Evolutionary conservation across 495 filamentous ascomycete genomes (phyloP).

Genomic region (Tuber aestivum): DNA sequence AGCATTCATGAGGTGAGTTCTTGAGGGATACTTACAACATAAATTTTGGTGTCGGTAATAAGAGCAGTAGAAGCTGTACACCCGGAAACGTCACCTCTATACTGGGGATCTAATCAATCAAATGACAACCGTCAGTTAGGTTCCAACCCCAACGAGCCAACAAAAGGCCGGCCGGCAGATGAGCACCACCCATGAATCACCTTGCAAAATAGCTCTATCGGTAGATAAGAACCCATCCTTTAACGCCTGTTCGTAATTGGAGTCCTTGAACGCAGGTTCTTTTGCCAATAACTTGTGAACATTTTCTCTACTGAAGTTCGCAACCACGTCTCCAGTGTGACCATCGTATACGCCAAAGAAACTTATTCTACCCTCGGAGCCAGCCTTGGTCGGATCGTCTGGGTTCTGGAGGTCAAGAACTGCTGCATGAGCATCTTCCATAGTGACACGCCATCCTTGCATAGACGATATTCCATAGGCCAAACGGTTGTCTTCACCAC

Average conservation of each 20-base stretch:
- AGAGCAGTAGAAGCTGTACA: constrained; percentile 90
- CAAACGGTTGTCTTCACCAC: constrained; percentile 86
- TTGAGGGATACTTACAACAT: constrained; percentile 64
- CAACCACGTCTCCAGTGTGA: constrained; percentile 94
- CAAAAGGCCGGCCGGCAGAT: constrained; percentile 7
- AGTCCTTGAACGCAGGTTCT: constrained; percentile 84
- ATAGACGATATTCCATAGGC: constrained; percentile 92
- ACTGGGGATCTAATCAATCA: constrained; percentile 71
- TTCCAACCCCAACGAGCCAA: constrained; percentile 25
- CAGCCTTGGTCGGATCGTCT: constrained; percentile 55
- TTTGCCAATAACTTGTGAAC: constrained; percentile 90
- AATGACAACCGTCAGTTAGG: constrained; percentile 26
- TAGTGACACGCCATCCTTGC: constrained; percentile 99
- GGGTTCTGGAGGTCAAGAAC: constrained; percentile 77
- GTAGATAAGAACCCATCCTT: constrained; percentile 97
- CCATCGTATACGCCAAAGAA: constrained; percentile 99
- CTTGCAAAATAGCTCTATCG: constrained; percentile 88
- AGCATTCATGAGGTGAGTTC: constrained; percentile 32
- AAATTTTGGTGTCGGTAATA: constrained; percentile 85
- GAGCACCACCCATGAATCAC: constrained; percentile 48
- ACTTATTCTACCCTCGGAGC: constrained; percentile 67
- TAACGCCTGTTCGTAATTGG: constrained; percentile 88
- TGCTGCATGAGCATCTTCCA: constrained; percentile 92
- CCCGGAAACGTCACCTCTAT: constrained; percentile 95
- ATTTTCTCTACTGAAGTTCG: constrained; percentile 83